Evolutionary conservation across 2,329 filamentous ascomycete genomes (phyloP).

Genomic region (Botrytis cinerea): DNA sequence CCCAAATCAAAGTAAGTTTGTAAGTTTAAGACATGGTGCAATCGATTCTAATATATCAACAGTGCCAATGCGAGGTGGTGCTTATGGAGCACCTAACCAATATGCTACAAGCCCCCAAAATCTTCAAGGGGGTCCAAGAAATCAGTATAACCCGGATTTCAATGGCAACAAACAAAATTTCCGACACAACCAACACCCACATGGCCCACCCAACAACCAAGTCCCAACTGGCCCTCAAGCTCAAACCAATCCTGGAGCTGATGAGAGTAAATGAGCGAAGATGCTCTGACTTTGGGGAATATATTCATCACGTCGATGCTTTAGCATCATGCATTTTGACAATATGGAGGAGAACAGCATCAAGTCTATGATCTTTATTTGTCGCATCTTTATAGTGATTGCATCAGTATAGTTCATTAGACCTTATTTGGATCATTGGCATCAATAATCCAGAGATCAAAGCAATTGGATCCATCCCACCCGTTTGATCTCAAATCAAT

Average conservation of each 20-base stretch:
- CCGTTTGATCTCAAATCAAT: conserved; percentile 15
- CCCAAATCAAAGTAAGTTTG: conserved; percentile 68
- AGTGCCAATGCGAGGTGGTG: conserved; percentile 62
- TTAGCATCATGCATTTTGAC: conserved; percentile 37
- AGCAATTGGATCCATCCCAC: conserved; percentile 29
- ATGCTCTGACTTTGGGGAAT: conserved; percentile 25
- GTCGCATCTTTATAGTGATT: conserved; percentile 38
- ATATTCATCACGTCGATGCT: conserved; percentile 38
- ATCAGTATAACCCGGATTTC: conserved; percentile 60
- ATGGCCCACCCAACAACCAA: conserved; percentile 45
- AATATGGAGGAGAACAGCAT: conserved; percentile 32
- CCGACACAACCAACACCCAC: conserved; percentile 44
- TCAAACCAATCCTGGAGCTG: conserved; percentile 45
- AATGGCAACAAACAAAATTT: conserved; percentile 57
- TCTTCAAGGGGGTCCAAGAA: conserved; percentile 48
- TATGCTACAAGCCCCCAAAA: conserved; percentile 64
- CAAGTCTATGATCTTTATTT: conserved; percentile 31
- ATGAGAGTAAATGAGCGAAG: conserved; percentile 51
- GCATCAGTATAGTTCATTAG: conserved; percentile 36
- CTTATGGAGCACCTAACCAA: conserved; percentile 61
- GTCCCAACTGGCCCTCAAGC: conserved; percentile 44
- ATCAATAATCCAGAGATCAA: conserved; percentile 27
- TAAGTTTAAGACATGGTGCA: conserved; percentile 23
- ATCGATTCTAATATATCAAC: conserved; percentile 45
- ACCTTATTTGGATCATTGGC: conserved; percentile 35